A percentile compares a stretch with the other conserved stretches of the same genome.
Evolutionary conservation across 140 eudicot genomes (phyloP).

Genomic region (Bidens hawaiensis): DNA sequence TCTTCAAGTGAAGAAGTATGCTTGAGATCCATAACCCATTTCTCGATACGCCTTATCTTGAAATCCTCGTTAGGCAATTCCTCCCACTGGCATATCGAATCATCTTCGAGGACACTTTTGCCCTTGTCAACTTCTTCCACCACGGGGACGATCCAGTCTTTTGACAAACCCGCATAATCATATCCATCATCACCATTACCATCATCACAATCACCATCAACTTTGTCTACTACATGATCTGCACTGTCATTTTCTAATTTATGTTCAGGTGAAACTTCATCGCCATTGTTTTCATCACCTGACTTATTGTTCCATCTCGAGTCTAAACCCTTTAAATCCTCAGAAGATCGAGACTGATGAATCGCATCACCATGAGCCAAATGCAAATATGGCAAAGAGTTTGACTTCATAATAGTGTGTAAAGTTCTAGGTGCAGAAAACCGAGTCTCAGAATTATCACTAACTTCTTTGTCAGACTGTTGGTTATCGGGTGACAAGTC

Average conservation of each 20-base stretch:
- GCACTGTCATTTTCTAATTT: slow-evolving; percentile 30
- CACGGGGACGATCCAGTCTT: slow-evolving; percentile 84
- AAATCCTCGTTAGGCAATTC: slow-evolving; percentile 57
- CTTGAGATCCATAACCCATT: slow-evolving; percentile 85
- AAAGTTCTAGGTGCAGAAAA: slow-evolving; percentile 39
- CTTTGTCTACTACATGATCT: slow-evolving; percentile 35
- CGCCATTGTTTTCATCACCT: slow-evolving; percentile 25
- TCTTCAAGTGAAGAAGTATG: slow-evolving; percentile 62
- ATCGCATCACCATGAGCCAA: slow-evolving; percentile 13
- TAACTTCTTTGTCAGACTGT: slow-evolving; percentile 38
- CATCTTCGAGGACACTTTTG: slow-evolving; percentile 28
- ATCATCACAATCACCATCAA: too few species aligned
- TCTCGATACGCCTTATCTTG: too few species aligned
- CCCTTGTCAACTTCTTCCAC: slow-evolving; percentile 45
- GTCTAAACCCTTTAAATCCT: slow-evolving; percentile 44
- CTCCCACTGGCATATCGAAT: slow-evolving; percentile 38
- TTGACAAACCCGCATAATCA: slow-evolving; percentile 64
- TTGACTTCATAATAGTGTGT: slow-evolving; percentile 41
- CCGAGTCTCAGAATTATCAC: slow-evolving; percentile 38
- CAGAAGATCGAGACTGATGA: slow-evolving; percentile 49
- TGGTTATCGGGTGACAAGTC: slow-evolving; percentile 41
- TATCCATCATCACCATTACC: slow-evolving; percentile 49
- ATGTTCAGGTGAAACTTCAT: slow-evolving; percentile 17
- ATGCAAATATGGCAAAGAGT: slow-evolving; percentile 53
- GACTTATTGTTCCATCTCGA: slow-evolving; percentile 30